These are phyloP conservation scores for Millerago galiae DNA, from an alignment of 805 yeast genomes.

Conservation along the genomic window DNA sequence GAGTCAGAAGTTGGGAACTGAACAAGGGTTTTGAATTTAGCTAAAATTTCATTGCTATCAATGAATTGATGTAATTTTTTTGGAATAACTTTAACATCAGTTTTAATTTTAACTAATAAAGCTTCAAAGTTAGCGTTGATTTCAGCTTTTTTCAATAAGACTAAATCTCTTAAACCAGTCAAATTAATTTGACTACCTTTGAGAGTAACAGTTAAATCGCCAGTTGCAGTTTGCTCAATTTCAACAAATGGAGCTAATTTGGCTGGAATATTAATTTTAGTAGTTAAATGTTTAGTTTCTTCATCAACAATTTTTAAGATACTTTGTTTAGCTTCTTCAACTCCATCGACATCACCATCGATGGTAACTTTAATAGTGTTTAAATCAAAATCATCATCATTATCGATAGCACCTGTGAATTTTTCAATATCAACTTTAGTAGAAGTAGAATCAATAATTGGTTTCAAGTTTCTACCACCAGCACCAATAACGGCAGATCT, in stretches of 20 bases:
- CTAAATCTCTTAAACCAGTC: conserved; percentile 68
- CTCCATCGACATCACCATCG: conserved; percentile 83
- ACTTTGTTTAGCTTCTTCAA: conserved; percentile 60
- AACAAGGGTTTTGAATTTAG: conserved; percentile 51
- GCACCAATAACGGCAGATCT: conserved; percentile 82
- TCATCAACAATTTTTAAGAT: conserved; percentile 71
- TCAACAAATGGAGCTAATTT: conserved; percentile 28
- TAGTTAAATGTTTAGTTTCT: conserved; percentile 54
- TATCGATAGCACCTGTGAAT: conserved; percentile 35
- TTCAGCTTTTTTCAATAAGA: conserved; percentile 45
- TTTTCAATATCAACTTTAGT: conserved; percentile 66
- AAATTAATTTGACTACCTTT: conserved; percentile 41
- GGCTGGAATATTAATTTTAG: conserved; percentile 39
- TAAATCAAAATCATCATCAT: conserved; percentile 39
- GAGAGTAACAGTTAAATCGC: conserved; percentile 25
- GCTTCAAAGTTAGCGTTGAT: conserved; percentile 40
- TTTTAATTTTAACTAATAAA: conserved; percentile 38
- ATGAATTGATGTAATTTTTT: conserved; percentile 63
- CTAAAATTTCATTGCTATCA: conserved; percentile 46
- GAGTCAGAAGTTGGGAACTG: conserved; percentile 40
- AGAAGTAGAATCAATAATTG: conserved; percentile 62
- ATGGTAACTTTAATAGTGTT: conserved; percentile 51
- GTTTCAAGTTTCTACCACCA: conserved; percentile 75
- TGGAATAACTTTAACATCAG: conserved; percentile 61
- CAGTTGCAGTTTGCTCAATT: conserved; percentile 26